A percentile compares a stretch with the other conserved stretches of the same genome.
Evolutionary conservation across 129 eudicot genomes (phyloP).

Genomic region (Pulicaria dysenterica): DNA sequence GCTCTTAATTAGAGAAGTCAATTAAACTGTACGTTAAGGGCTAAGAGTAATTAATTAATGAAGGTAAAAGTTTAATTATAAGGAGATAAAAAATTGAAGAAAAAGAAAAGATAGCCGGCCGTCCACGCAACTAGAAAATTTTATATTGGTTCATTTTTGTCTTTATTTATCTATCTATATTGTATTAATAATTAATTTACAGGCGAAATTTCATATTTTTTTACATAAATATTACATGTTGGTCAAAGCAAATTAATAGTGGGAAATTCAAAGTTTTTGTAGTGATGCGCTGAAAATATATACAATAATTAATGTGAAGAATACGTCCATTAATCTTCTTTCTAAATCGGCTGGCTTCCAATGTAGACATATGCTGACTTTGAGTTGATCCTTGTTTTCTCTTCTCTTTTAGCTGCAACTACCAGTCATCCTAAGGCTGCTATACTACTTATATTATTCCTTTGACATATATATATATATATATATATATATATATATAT

Average conservation of each 20-base stretch:
- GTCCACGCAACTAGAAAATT: no score
- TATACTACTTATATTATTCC: neutral
- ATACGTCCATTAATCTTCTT: neutral
- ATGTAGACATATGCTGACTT: conserved; percentile 11
- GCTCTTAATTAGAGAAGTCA: no score
- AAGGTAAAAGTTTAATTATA: no score
- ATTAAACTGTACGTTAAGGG: no score
- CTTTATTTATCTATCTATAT: no score
- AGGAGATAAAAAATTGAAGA: no score
- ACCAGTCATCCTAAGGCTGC: conserved; percentile 28
- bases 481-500: neutral
- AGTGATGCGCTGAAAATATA: conserved; percentile 18
- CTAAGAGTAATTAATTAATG: no score
- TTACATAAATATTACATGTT: neutral
- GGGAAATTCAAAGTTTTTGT: neutral
- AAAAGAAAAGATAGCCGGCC: no score
- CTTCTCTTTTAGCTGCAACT: neutral
- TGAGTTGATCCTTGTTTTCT: conserved; percentile 16
- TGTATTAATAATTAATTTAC: no score
- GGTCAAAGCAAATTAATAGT: conserved; percentile 19
- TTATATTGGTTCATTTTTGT: no score
- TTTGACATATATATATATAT: neutral
- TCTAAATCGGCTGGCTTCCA: conserved; percentile 27
- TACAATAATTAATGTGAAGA: conserved; percentile 8
- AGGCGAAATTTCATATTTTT: no score